Conservation (phyloP, 768 basidiomycete genomes). For the Mycena latifolia region DNA sequence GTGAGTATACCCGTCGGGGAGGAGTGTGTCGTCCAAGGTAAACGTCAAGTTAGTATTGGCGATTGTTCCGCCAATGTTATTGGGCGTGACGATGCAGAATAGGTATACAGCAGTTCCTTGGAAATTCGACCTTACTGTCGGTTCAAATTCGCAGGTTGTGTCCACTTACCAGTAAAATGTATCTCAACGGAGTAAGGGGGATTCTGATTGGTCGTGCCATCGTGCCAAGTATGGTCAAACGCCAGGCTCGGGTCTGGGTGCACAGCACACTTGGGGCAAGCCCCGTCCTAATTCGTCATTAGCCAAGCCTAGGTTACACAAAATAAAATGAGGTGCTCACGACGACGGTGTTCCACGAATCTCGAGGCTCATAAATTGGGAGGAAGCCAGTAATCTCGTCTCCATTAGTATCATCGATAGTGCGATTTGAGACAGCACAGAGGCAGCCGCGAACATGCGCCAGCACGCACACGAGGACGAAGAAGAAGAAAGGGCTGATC, state of each 20-base stretch:
- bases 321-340: neutral
- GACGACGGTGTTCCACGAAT: slow-evolving; percentile 1
- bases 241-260: neutral
- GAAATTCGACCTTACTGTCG: too few species aligned
- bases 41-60: neutral
- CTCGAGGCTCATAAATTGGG: neutral
- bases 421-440: slow-evolving; percentile 4
- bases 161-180: slow-evolving; percentile 7
- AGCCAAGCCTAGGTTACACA: too few species aligned
- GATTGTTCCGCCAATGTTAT: too few species aligned
- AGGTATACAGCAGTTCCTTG: neutral
- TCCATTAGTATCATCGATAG: slow-evolving; percentile 10
- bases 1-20: neutral
- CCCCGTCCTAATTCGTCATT: neutral
- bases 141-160: too few species aligned
- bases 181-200: slow-evolving; percentile 5
- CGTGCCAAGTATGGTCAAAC: slow-evolving; percentile 6
- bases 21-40: neutral
- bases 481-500: neutral
- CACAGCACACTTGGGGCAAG: neutral
- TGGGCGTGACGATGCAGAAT: neutral
- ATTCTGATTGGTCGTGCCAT: neutral
- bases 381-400: neutral
- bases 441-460: neutral
- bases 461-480: neutral